These are phyloP conservation scores for Zygnema cylindricum DNA, from an alignment of 139 green algal species.

Conservation along the genomic window DNA sequence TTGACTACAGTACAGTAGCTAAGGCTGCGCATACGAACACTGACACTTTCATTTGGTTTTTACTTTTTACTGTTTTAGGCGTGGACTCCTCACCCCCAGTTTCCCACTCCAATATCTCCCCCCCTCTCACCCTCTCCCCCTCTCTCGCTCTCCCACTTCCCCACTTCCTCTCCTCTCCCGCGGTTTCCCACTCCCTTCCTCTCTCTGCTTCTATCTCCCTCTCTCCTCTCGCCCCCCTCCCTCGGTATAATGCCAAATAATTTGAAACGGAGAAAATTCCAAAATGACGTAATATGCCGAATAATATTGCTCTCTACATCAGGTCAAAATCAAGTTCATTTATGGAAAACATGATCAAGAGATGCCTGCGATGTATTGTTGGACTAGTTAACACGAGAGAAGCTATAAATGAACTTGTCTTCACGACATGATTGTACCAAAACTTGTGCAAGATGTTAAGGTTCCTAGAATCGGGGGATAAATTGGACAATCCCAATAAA, in stretches of 20 bases:
- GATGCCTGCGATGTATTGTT: background rate
- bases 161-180: background rate
- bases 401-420: background rate
- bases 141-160: background rate
- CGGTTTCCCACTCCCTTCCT: background rate
- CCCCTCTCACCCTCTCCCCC: background rate
- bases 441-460: too few relatives aligned
- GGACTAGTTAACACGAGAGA: background rate
- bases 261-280: too few relatives aligned
- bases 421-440: too few relatives aligned
- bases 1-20: background rate
- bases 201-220: background rate
- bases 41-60: background rate
- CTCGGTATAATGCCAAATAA: too few relatives aligned
- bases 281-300: too few relatives aligned
- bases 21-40: background rate
- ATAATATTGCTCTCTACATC: background rate
- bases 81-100: background rate
- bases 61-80: background rate
- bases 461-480: too few relatives aligned
- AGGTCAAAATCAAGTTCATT: background rate
- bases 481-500: too few relatives aligned
- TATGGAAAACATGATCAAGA: background rate
- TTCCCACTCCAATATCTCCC: background rate
- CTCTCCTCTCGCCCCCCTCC: background rate